phyloP scores from a whole-genome alignment of 805 yeast species.

The Candida wancherniae region DNA sequence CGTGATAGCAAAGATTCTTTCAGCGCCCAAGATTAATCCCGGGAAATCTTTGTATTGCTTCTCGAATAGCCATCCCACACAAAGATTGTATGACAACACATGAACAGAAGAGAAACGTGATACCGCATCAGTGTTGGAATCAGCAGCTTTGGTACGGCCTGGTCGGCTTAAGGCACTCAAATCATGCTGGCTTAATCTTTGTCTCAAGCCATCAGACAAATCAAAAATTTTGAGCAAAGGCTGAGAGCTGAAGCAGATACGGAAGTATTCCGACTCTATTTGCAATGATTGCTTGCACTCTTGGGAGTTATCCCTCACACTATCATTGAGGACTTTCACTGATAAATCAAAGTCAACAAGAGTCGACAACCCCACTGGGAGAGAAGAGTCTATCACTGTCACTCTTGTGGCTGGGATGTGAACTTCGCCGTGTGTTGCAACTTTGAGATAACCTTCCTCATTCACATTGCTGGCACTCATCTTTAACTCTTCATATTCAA shows the following conservation, averaged over 20 bases:
- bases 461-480: constrained; percentile 21
- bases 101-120: constrained; percentile 44
- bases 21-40: constrained; percentile 78
- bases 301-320: constrained; percentile 12
- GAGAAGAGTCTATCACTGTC: constrained; percentile 36
- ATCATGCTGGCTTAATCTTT: constrained; percentile 3
- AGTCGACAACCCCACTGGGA: constrained; percentile 38
- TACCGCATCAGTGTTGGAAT: not conserved
- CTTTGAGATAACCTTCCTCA: not conserved
- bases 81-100: constrained; percentile 57
- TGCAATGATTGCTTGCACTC: constrained; percentile 43
- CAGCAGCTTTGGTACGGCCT: constrained; percentile 1
- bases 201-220: constrained; percentile 22
- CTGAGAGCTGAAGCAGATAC: constrained; percentile 54
- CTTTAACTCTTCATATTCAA: constrained; percentile 32
- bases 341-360: constrained; percentile 41
- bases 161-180: not conserved
- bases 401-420: constrained; percentile 39
- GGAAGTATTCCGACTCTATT: constrained; percentile 53
- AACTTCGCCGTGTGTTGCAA: constrained; percentile 36
- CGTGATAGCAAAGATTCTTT: constrained; percentile 61
- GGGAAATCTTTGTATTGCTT: constrained; percentile 42
- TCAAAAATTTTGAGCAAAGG: constrained; percentile 39
- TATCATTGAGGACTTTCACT: constrained; percentile 39
- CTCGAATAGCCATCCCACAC: constrained; percentile 78